Evolutionary conservation across 257 asterid species (phyloP), one percentile per base, ranked within the genome.

Genomic region (Solanum appendiculatum): DNA sequence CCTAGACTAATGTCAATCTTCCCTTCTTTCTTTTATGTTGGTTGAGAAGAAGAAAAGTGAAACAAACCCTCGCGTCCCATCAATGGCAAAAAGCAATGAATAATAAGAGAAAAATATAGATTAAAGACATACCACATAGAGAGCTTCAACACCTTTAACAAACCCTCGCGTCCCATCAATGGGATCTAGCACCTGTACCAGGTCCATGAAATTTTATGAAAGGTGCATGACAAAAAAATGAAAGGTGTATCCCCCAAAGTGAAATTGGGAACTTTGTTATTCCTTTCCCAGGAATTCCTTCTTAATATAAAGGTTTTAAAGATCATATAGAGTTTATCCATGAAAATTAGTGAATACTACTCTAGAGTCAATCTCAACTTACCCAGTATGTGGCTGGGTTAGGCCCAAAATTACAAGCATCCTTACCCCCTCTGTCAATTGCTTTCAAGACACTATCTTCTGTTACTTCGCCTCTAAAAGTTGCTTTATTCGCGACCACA

Each of bases 161-260:
- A 96, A 96, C 84, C 99, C 99, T 70, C 98, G 92, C 39, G 98
- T 96, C 86, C 99, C 98, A 81, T 96, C 99, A 89, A 96, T 95
- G 73, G 99, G 99, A 91, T 96, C 99, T 96, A 96, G 88, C 83
- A 96, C 93, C 98, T 96, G 95, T 84, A 91, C 23, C 63, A 88
- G 83, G 81, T 54, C 46, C 66, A 80, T 46, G 84, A 46, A 46
- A 80, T 27, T 25, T 80, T 78, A 80, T 18, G 25, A 80, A 46
- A 80, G 1, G 27, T 46, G 25, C 64, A 48, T 29, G 40, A 21
- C 27, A 80, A 29, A 5, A 21, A 20, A 4, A 20, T 11, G 31
- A 37, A 36, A 80, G 40, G 40, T 80, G 20, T 27, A 46, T 29
- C 15, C 40, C n/a, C 40, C 64, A 44, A 80, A 46, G 10, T 16